A percentile compares a stretch with the other conserved stretches of the same genome.
Evolutionary conservation across 2,329 filamentous ascomycete genomes (phyloP).

Genomic region (Pestalotiopsis sp.): DNA sequence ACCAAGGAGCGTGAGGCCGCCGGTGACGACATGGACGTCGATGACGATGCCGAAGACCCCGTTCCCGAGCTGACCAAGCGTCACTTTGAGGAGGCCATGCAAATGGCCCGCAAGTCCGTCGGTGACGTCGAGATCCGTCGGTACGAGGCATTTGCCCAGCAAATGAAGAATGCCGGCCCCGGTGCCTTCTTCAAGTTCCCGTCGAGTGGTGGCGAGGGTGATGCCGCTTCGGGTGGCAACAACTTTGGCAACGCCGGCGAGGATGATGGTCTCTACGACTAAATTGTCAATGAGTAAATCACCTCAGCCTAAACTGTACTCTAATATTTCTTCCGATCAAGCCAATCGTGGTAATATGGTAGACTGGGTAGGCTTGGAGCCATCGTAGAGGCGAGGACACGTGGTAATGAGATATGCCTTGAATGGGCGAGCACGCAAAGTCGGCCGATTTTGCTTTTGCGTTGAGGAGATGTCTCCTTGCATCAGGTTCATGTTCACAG

Average conservation of each 20-base stretch:
- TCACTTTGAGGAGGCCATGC: constrained; percentile 99
- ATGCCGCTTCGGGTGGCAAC: constrained; percentile 63
- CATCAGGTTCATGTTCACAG: constrained; percentile 17
- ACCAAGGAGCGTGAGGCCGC: constrained; percentile 89
- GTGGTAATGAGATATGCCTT: background rate
- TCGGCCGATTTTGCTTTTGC: background rate
- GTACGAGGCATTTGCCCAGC: constrained; percentile 97
- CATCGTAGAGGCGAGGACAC: constrained; percentile 7
- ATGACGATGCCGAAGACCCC: constrained; percentile 85
- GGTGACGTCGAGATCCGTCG: constrained; percentile 96
- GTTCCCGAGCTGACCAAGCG: constrained; percentile 94
- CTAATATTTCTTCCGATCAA: constrained; percentile 40
- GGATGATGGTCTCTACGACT: constrained; percentile 97
- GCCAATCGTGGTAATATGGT: constrained; percentile 7
- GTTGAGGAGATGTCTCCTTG: constrained; percentile 16
- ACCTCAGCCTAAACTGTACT: constrained; percentile 42
- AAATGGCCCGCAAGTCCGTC: constrained; percentile 89
- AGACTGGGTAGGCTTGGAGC: constrained; percentile 6
- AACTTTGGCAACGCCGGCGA: constrained; percentile 85
- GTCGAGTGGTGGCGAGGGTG: constrained; percentile 68
- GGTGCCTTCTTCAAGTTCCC: constrained; percentile 99
- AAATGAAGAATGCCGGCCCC: constrained; percentile 97
- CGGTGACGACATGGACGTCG: constrained; percentile 80
- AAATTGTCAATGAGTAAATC: constrained; percentile 42
- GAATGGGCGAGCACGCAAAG: background rate